Conservation (phyloP, 148 eudicot species). For the Silene uniflora region DNA sequence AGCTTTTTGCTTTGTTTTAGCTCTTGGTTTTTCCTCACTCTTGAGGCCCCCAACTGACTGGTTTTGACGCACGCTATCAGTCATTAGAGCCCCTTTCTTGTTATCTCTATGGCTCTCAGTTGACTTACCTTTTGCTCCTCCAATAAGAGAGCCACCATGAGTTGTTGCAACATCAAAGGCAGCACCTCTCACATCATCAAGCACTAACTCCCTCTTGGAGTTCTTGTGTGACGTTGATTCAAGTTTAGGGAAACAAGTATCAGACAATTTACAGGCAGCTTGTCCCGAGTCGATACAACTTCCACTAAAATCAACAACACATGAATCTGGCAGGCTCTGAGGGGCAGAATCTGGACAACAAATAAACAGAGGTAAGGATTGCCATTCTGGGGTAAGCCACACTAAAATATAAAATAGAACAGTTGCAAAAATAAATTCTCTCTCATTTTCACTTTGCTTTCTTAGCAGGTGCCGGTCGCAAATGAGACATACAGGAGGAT, state of each 20-base stretch:
- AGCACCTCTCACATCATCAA: conserved; percentile 36
- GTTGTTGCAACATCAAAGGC: conserved; percentile 23
- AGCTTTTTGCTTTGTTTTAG: conserved; percentile 27
- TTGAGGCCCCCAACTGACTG: conserved; percentile 22
- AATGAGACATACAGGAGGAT: background rate
- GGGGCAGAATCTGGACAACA: conserved; percentile 26
- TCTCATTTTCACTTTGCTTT: background rate
- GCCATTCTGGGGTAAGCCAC: background rate
- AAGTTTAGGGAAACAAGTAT: conserved; percentile 18
- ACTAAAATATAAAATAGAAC: background rate
- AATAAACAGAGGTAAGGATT: background rate
- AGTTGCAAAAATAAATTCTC: too few species aligned
- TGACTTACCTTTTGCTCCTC: conserved; percentile 35
- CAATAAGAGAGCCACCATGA: conserved; percentile 11
- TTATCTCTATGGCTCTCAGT: conserved; percentile 30
- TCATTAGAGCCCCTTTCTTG: conserved; percentile 17
- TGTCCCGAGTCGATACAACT: conserved; percentile 30
- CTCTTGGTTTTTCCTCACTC: conserved; percentile 26
- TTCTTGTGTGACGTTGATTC: conserved; percentile 25
- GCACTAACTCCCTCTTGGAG: conserved; percentile 31
- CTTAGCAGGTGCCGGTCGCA: background rate
- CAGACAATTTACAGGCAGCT: conserved; percentile 24
- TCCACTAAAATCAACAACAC: conserved; percentile 22
- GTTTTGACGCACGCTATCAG: conserved; percentile 13
- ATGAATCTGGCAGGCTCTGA: conserved; percentile 29